These are phyloP conservation scores for Cyberlindnera euphorbiiphila DNA, from an alignment of 805 yeast species.

Conservation along the genomic window DNA sequence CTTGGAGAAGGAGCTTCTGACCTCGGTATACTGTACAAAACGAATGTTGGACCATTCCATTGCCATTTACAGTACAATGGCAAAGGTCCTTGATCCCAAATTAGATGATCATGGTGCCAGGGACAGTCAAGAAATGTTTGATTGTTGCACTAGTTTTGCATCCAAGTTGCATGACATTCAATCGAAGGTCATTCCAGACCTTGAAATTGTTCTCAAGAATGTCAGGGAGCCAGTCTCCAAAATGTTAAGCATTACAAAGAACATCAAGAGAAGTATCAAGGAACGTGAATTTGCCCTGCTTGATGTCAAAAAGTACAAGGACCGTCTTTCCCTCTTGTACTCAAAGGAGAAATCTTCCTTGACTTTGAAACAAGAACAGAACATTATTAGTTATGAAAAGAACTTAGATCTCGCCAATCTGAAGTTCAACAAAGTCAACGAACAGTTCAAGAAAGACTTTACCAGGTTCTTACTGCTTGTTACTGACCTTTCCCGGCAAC, in stretches of 20 bases:
- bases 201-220: constrained; percentile 26
- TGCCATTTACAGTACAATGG: constrained; percentile 6
- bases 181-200: constrained; percentile 13
- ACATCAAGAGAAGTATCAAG: constrained; percentile 29
- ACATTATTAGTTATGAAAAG: constrained; percentile 30
- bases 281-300: constrained; percentile 34
- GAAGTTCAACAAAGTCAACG: constrained; percentile 38
- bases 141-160: constrained; percentile 1
- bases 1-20: constrained; percentile 17
- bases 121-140: background rate
- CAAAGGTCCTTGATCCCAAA: constrained; percentile 12
- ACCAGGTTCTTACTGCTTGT: constrained; percentile 40
- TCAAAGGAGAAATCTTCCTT: constrained; percentile 24
- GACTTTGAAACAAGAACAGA: constrained; percentile 37
- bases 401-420: constrained; percentile 30
- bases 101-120: background rate
- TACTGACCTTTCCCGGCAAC: constrained; percentile 29
- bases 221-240: constrained; percentile 24
- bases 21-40: constrained; percentile 4
- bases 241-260: constrained; percentile 18
- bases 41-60: constrained; percentile 10
- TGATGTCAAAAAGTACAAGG: constrained; percentile 35
- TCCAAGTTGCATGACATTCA: constrained; percentile 14
- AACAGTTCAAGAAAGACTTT: constrained; percentile 40
- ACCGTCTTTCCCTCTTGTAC: constrained; percentile 20